phyloP scores from a whole-genome alignment of 805 yeast genomes.

The Metschnikowia proteae region DNA sequence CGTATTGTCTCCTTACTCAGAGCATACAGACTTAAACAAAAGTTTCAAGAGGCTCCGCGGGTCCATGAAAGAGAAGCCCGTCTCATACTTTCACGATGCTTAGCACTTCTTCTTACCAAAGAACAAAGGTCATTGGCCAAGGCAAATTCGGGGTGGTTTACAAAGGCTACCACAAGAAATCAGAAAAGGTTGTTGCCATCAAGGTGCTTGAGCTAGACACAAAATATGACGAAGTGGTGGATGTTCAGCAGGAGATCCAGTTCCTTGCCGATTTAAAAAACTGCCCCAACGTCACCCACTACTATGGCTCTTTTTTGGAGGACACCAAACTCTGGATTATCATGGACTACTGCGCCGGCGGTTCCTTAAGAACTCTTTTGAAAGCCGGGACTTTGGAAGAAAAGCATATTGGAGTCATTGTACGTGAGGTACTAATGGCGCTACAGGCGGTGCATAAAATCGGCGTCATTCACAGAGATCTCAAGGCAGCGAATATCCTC shows the following conservation, averaged over 20 bases:
- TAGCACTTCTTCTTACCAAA: constrained; percentile 44
- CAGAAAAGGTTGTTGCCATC: constrained; percentile 83
- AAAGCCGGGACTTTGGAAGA: constrained; percentile 89
- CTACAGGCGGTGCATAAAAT: constrained; percentile 76
- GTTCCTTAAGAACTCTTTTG: constrained; percentile 80
- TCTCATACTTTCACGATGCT: constrained; percentile 9
- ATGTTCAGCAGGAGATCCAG: constrained; percentile 90
- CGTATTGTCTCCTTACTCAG: not conserved
- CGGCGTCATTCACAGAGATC: constrained; percentile 93
- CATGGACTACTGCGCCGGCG: constrained; percentile 98
- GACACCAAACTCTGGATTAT: constrained; percentile 96
- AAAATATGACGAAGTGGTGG: constrained; percentile 88
- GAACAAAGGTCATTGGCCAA: constrained; percentile 89
- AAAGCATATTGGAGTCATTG: constrained; percentile 73
- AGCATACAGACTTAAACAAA: not conserved
- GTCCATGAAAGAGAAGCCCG: not conserved
- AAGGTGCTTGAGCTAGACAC: constrained; percentile 91
- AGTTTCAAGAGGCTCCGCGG: not conserved
- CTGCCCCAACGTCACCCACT: constrained; percentile 89
- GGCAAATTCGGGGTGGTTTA: constrained; percentile 98
- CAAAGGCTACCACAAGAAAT: constrained; percentile 69
- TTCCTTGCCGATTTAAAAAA: constrained; percentile 77
- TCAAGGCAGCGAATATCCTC: constrained; percentile 93
- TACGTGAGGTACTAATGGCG: constrained; percentile 77
- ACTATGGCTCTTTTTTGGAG: constrained; percentile 80